These are phyloP conservation scores for Scheffersomyces ergatensis DNA, from an alignment of 805 yeast species.

Conservation along the genomic window DNA sequence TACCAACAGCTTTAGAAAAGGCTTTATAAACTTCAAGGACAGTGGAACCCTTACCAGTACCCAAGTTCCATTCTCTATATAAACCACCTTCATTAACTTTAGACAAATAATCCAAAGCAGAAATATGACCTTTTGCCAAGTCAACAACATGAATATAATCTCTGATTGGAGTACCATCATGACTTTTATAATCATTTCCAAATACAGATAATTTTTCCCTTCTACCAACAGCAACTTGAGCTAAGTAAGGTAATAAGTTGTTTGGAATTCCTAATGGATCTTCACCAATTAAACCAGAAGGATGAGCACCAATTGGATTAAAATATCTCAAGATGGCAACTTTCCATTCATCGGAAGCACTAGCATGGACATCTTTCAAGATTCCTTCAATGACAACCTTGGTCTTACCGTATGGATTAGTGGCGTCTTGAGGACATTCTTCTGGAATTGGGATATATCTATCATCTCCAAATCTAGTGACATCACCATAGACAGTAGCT, in stretches of 20 bases:
- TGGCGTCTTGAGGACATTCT: slow-evolving; percentile 69
- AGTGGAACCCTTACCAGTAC: slow-evolving; percentile 78
- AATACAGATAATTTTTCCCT: slow-evolving; percentile 64
- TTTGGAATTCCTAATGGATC: slow-evolving; percentile 78
- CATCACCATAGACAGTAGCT: slow-evolving; percentile 85
- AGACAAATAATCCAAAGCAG: slow-evolving; percentile 61
- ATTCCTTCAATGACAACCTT: slow-evolving; percentile 65
- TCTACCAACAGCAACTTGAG: slow-evolving; percentile 75
- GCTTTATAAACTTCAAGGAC: slow-evolving; percentile 69
- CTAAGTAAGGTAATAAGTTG: slow-evolving; percentile 70
- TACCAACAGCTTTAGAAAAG: slow-evolving; percentile 64
- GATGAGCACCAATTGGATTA: slow-evolving; percentile 86
- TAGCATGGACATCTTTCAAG: slow-evolving; percentile 49
- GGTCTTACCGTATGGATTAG: slow-evolving; percentile 77
- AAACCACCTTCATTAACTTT: slow-evolving; percentile 39
- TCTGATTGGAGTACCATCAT: slow-evolving; percentile 79
- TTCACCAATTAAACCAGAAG: slow-evolving; percentile 77
- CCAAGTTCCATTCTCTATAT: slow-evolving; percentile 79
- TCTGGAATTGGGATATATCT: slow-evolving; percentile 68
- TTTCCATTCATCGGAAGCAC: slow-evolving; percentile 43
- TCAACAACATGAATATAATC: slow-evolving; percentile 83
- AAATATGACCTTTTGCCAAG: slow-evolving; percentile 72
- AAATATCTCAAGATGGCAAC: slow-evolving; percentile 72
- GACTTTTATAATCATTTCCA: slow-evolving; percentile 68
- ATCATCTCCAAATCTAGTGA: slow-evolving; percentile 66